Evolutionary conservation across 2,329 filamentous ascomycete species (phyloP).

Genomic region (Phaeophleospora eucalypticola): DNA sequence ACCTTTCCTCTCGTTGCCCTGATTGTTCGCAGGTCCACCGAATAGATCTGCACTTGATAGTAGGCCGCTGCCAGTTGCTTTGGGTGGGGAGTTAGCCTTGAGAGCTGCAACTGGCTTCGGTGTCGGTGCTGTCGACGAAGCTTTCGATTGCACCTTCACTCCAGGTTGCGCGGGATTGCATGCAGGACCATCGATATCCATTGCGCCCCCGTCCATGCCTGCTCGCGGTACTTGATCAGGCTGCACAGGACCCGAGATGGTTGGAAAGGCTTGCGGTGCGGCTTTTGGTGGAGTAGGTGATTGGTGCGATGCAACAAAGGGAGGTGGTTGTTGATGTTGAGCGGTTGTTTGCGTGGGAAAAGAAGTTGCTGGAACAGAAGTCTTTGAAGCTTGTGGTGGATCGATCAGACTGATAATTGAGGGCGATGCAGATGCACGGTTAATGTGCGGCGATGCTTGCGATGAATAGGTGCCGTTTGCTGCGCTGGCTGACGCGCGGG

Average conservation of each 20-base stretch:
- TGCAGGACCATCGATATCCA: slow-evolving; percentile 30
- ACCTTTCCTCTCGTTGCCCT: slow-evolving; percentile 42
- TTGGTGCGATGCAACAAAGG: slow-evolving; percentile 18
- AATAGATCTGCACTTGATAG: slow-evolving; percentile 60
- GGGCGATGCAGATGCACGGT: slow-evolving; percentile 81
- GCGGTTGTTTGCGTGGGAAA: slow-evolving; percentile 23
- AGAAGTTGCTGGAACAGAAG: slow-evolving; percentile 30
- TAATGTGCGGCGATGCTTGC: slow-evolving; percentile 45
- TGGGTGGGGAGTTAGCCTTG: slow-evolving; percentile 16
- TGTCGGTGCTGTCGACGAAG: slow-evolving; percentile 26
- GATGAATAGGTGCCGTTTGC: slow-evolving; percentile 27
- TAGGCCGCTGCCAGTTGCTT: slow-evolving; percentile 59
- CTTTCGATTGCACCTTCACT: slow-evolving; percentile 24
- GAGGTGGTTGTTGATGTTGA: slow-evolving; percentile 14
- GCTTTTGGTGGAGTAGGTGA: slow-evolving; percentile 21
- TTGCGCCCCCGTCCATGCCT: slow-evolving; percentile 25
- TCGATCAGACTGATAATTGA: slow-evolving; percentile 90
- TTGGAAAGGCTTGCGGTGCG: slow-evolving; percentile 4
- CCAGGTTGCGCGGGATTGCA: slow-evolving; percentile 16
- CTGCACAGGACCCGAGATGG: slow-evolving; percentile 5
- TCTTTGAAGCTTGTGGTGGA: slow-evolving; percentile 47
- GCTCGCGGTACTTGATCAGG: slow-evolving; percentile 11
- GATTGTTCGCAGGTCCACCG: slow-evolving; percentile 48
- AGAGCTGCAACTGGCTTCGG: slow-evolving; percentile 44
- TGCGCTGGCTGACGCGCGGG: slow-evolving; percentile 15